phyloP scores from a whole-genome alignment of 192 early-diverging fungal genomes.

The Cladochytrium replicatum region DNA sequence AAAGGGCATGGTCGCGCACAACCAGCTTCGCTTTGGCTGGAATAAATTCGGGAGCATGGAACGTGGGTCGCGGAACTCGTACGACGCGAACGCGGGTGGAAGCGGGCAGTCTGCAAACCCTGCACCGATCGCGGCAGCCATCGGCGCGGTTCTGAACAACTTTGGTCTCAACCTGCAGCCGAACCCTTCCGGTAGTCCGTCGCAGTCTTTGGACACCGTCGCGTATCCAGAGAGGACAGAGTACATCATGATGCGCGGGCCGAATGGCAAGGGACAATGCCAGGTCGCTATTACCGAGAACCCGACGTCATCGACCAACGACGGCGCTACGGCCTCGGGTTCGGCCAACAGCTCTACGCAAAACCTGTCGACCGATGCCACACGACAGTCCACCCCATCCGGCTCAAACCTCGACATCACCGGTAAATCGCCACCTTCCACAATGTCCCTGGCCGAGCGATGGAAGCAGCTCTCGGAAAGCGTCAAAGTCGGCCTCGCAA shows the following conservation, averaged over 20 bases:
- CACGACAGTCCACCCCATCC: background rate
- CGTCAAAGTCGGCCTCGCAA: background rate
- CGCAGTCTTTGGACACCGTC: background rate
- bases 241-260: conserved; percentile 93
- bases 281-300: conserved; percentile 38
- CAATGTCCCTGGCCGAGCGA: conserved; percentile 13
- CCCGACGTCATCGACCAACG: conserved; percentile 2
- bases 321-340: too few relatives aligned
- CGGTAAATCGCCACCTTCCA: conserved; percentile 6
- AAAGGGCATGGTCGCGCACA: conserved; percentile 38
- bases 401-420: background rate
- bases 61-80: too few relatives aligned
- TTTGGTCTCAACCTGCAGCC: too few relatives aligned
- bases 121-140: too few relatives aligned
- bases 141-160: too few relatives aligned
- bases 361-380: too few relatives aligned
- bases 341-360: too few relatives aligned
- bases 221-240: conserved; percentile 65
- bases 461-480: conserved; percentile 2
- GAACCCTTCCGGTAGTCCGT: background rate
- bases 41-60: conserved; percentile 52
- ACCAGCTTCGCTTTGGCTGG: conserved; percentile 41
- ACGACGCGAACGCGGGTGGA: too few relatives aligned
- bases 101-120: too few relatives aligned
- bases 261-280: conserved; percentile 78